Evolutionary conservation across 177 flowering plant species (phyloP).

Genomic region (Vitis hybrid): DNA sequence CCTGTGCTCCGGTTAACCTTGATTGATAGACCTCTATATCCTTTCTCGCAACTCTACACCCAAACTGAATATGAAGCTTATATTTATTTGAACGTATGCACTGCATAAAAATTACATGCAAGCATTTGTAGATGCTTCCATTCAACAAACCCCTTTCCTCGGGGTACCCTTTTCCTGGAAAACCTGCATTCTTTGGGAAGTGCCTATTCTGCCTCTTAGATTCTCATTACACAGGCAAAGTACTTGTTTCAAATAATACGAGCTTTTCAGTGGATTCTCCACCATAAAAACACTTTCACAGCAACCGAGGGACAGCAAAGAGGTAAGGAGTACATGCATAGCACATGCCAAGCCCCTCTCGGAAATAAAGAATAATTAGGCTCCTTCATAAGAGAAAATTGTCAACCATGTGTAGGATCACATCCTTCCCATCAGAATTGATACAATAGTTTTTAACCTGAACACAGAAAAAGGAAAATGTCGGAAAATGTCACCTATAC

Average conservation of each 20-base stretch:
- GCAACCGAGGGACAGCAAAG: neutral
- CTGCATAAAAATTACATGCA: neutral
- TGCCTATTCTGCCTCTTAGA: too few species aligned
- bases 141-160: too few species aligned
- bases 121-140: neutral
- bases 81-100: neutral
- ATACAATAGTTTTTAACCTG: constrained; percentile 71
- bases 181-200: too few species aligned
- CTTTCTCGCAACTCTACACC: neutral
- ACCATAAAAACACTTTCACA: too few species aligned
- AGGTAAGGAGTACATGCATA: neutral
- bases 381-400: constrained; percentile 48
- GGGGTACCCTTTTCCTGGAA: too few species aligned
- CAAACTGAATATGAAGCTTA: neutral
- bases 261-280: too few species aligned
- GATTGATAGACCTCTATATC: neutral
- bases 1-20: neutral
- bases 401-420: constrained; percentile 77
- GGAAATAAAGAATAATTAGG: neutral
- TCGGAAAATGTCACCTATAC: neutral
- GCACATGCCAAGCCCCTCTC: too few species aligned
- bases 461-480: neutral
- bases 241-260: too few species aligned
- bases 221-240: too few species aligned
- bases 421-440: constrained; percentile 73